Percentiles rank a stretch among this genome's conserved stretches.
Conservation (phyloP, 179 eudicot genomes). For the Silene noctiflora region DNA sequence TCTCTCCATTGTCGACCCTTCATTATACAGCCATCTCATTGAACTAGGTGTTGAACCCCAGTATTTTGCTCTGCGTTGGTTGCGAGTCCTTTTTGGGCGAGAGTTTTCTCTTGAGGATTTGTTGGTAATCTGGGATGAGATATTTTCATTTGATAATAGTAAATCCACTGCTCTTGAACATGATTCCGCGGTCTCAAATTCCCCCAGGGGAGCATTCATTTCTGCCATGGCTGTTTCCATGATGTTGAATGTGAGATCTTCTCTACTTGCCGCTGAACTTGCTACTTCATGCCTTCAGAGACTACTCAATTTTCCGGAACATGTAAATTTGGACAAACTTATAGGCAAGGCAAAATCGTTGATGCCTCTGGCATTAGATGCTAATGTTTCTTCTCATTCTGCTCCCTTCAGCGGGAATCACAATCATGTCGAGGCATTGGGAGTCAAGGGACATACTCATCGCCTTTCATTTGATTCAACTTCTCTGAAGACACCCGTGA, state of each 20-base stretch:
- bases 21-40: constrained; percentile 79
- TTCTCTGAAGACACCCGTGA: constrained; percentile 44
- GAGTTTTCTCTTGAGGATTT: constrained; percentile 77
- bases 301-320: constrained; percentile 77
- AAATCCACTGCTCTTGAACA: constrained; percentile 32
- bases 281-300: constrained; percentile 92
- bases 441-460: constrained; percentile 57
- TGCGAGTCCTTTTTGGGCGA: constrained; percentile 87
- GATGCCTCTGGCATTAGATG: constrained; percentile 62
- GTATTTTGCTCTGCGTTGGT: constrained; percentile 94
- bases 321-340: constrained; percentile 53
- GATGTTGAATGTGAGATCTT: constrained; percentile 78
- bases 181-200: constrained; percentile 54
- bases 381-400: constrained; percentile 45
- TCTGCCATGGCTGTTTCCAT: constrained; percentile 89
- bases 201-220: constrained; percentile 81
- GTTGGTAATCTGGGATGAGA: constrained; percentile 84
- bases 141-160: constrained; percentile 63
- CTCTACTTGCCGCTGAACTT: constrained; percentile 84
- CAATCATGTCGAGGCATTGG: constrained; percentile 31
- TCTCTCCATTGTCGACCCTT: constrained; percentile 75
- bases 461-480: constrained; percentile 56
- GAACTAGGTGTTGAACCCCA: constrained; percentile 98
- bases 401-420: constrained; percentile 27
- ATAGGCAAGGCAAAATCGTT: constrained; percentile 73